These are phyloP conservation scores for Tulasnella sp. DNA, from an alignment of 768 basidiomycete species.

Conservation along the genomic window DNA sequence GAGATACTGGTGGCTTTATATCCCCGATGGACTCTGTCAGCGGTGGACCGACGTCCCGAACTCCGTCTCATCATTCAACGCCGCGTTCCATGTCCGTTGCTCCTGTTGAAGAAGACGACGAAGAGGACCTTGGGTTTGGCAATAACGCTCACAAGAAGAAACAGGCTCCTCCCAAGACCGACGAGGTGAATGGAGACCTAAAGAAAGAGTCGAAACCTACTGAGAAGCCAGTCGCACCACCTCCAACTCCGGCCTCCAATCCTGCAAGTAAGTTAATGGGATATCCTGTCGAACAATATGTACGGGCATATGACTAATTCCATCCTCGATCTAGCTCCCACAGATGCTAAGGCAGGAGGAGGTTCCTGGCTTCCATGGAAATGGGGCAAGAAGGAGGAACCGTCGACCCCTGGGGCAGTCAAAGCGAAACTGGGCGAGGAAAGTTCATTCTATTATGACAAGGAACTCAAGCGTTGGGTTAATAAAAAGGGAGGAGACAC, in stretches of 20 bases:
- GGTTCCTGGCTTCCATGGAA: conserved; percentile 74
- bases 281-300: neutral
- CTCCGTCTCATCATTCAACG: conserved; percentile 2
- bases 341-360: conserved; percentile 24
- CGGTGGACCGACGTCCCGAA: conserved; percentile 23
- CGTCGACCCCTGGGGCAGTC: conserved; percentile 50
- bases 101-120: conserved; percentile 38
- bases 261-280: conserved; percentile 18
- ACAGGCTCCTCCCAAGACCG: conserved; percentile 17
- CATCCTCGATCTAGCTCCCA: conserved; percentile 17
- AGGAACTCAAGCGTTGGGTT: conserved; percentile 92
- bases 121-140: conserved; percentile 86
- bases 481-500: conserved; percentile 69
- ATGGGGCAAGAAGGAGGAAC: conserved; percentile 54
- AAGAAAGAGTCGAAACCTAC: conserved; percentile 15
- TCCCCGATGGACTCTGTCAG: conserved; percentile 65
- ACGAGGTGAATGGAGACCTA: neutral
- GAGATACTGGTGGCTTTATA: conserved; percentile 52
- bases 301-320: neutral
- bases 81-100: conserved; percentile 7
- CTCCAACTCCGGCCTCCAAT: conserved; percentile 14
- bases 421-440: conserved; percentile 91
- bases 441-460: conserved; percentile 83
- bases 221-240: conserved; percentile 13
- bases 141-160: conserved; percentile 43